Evolutionary conservation across 805 yeast genomes (phyloP).

Genomic region (Ogataea pilisensis): DNA sequence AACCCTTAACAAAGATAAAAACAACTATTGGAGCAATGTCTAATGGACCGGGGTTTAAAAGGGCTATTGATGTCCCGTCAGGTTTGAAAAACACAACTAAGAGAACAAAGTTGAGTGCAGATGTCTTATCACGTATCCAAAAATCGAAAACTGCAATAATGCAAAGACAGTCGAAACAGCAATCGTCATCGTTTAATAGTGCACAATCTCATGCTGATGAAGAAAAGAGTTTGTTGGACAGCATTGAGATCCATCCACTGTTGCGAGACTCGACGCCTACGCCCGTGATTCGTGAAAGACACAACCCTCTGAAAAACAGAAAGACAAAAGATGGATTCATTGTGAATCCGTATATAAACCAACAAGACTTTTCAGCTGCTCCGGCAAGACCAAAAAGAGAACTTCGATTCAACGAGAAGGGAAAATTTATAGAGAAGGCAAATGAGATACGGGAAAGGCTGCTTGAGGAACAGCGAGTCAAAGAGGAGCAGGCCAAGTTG

Average conservation of each 20-base stretch:
- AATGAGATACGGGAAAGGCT: slow-evolving; percentile 42
- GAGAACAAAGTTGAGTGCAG: slow-evolving; percentile 2
- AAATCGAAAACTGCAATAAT: not conserved
- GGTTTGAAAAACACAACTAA: not conserved
- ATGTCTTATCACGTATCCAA: slow-evolving; percentile 6
- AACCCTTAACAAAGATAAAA: not conserved
- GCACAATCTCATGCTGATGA: not conserved
- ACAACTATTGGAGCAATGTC: not conserved
- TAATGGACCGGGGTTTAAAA: not conserved
- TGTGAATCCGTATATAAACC: slow-evolving; percentile 32
- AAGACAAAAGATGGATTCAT: slow-evolving; percentile 25
- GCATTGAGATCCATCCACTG: slow-evolving; percentile 30
- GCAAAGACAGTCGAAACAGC: not conserved
- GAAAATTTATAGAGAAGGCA: slow-evolving; percentile 58
- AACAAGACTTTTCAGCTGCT: slow-evolving; percentile 20
- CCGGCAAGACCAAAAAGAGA: slow-evolving; percentile 30
- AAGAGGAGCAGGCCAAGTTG: slow-evolving; percentile 30
- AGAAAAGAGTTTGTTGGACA: slow-evolving; percentile 14
- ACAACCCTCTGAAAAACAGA: slow-evolving; percentile 21
- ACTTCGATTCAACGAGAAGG: slow-evolving; percentile 53
- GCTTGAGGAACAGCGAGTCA: slow-evolving; percentile 30
- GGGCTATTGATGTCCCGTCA: not conserved
- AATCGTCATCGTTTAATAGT: not conserved
- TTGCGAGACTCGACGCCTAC: slow-evolving; percentile 15
- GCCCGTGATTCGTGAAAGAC: slow-evolving; percentile 11